Evolutionary conservation across 192 early-diverging fungal species (phyloP).

Genomic region (Geranomyces michiganensis): DNA sequence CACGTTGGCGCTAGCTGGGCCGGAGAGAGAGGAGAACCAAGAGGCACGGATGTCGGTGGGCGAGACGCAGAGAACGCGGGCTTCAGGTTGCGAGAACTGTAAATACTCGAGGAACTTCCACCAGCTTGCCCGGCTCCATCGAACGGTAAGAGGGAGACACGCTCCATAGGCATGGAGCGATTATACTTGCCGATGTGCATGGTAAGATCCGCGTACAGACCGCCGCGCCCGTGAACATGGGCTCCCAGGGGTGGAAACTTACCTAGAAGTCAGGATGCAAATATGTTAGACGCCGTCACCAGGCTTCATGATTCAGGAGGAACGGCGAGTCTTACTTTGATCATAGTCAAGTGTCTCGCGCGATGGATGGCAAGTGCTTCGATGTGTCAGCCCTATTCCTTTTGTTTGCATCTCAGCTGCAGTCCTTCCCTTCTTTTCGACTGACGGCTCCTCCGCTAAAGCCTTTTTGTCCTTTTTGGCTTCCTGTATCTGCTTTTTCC

Average conservation of each 20-base stretch:
- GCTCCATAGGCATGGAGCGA: conserved; percentile 53
- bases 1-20: conserved; percentile 10
- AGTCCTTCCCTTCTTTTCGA: background rate
- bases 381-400: conserved; percentile 51
- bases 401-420: conserved; percentile 31
- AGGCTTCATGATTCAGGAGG: background rate
- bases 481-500: conserved; percentile 29
- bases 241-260: conserved; percentile 18
- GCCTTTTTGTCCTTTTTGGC: conserved; percentile 17
- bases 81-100: no score
- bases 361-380: conserved; percentile 50
- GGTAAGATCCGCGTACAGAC: conserved; percentile 5
- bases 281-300: no score
- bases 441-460: conserved; percentile 7
- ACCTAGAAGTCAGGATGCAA: background rate
- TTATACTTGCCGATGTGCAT: conserved; percentile 45
- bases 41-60: conserved; percentile 12
- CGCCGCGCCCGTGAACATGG: conserved; percentile 19
- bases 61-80: conserved; percentile 12
- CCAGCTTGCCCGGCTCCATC: background rate
- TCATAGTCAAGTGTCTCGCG: conserved; percentile 49
- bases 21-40: conserved; percentile 9
- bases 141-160: conserved; percentile 46
- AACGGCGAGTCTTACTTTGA: conserved; percentile 26
- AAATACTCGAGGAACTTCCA: background rate